These are phyloP conservation scores for Pseudogymnoascus sp. DNA, from an alignment of 2,329 filamentous ascomycete species.

Conservation along the genomic window DNA sequence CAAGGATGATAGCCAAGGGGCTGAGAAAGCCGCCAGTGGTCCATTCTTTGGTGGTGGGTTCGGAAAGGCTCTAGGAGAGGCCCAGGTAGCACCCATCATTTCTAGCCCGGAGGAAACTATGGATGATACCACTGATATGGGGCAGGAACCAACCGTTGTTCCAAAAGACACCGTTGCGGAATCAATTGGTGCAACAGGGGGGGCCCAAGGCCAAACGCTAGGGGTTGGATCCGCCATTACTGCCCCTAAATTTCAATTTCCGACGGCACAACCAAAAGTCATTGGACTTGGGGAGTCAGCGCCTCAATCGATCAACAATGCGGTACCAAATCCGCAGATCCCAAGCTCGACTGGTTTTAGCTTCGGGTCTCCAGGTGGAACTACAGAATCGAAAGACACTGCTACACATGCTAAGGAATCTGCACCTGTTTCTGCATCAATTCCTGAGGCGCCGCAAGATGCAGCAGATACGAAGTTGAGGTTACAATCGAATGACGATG, in stretches of 20 bases:
- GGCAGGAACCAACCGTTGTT: neutral
- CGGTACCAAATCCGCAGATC: neutral
- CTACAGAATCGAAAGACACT: neutral
- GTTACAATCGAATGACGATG: neutral
- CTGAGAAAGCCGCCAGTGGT: constrained; percentile 32
- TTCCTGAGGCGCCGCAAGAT: neutral
- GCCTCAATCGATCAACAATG: neutral
- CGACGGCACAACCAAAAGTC: neutral
- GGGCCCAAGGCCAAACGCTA: neutral
- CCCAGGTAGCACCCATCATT: constrained; percentile 27
- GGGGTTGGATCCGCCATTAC: neutral
- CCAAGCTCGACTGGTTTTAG: neutral
- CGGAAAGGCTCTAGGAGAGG: constrained; percentile 46
- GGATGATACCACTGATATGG: constrained; percentile 22
- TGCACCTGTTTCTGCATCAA: neutral
- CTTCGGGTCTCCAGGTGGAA: neutral
- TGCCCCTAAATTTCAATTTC: constrained; percentile 24
- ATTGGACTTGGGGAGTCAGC: neutral
- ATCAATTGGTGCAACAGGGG: neutral
- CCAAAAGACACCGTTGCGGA: neutral
- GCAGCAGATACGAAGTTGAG: neutral
- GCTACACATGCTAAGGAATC: neutral
- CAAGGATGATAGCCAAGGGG: constrained; percentile 45
- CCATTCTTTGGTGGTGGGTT: constrained; percentile 56
- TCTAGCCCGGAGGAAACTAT: constrained; percentile 41